Evolutionary conservation across 2,329 filamentous ascomycete genomes (phyloP).

Genomic region (Blastomyces gilchristii): DNA sequence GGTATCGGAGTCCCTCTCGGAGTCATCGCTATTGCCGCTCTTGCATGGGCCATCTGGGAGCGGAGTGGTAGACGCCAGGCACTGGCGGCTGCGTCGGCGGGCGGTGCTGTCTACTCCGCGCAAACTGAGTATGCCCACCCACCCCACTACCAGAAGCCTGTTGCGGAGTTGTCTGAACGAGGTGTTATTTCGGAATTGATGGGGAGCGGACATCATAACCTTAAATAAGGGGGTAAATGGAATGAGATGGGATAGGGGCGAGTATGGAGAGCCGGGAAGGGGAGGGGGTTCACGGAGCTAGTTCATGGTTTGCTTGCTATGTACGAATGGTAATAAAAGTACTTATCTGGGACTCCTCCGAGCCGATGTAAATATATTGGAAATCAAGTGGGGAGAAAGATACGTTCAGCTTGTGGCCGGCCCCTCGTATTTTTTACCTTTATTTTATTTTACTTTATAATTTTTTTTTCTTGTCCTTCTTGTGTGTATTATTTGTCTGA

Average conservation of each 20-base stretch:
- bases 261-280: neutral
- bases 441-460: neutral
- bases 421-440: neutral
- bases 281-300: neutral
- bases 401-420: neutral
- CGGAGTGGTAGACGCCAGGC: constrained; percentile 12
- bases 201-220: neutral
- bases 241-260: neutral
- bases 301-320: neutral
- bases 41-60: constrained; percentile 24
- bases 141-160: neutral
- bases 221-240: neutral
- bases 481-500: neutral
- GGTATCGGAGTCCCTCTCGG: constrained; percentile 25
- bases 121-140: neutral
- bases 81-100: neutral
- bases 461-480: no score
- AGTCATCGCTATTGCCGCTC: constrained; percentile 21
- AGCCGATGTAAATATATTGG: neutral
- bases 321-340: neutral
- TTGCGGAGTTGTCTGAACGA: neutral
- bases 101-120: neutral
- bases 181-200: neutral
- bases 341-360: neutral
- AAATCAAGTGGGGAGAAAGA: neutral